These are phyloP conservation scores for Rossbeevera mucosa DNA, from an alignment of 768 basidiomycete genomes.

Conservation along the genomic window DNA sequence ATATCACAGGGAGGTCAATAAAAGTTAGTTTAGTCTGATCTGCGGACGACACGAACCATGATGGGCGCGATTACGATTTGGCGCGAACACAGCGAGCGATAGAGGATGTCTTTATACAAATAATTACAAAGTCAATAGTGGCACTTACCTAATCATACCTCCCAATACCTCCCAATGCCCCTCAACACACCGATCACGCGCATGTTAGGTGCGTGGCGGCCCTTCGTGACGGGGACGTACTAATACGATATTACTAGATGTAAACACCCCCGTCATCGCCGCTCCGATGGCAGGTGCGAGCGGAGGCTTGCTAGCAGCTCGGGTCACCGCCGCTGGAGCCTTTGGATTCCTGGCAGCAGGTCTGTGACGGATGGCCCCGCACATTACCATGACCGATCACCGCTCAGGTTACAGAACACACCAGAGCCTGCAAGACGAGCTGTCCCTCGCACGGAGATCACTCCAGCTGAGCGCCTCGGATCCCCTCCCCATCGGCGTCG, in stretches of 20 bases:
- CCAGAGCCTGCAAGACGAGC: slow-evolving; percentile 44
- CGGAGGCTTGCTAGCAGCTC: slow-evolving; percentile 57
- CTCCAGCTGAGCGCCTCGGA: slow-evolving; percentile 34
- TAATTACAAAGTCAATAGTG: slow-evolving; percentile 28
- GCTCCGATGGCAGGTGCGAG: slow-evolving; percentile 71
- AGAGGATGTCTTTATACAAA: slow-evolving; percentile 25
- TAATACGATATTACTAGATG: slow-evolving; percentile 34
- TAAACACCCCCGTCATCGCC: slow-evolving; percentile 55
- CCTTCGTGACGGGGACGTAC: slow-evolving; percentile 2
- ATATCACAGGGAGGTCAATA: slow-evolving; percentile 6
- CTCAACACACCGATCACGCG: slow-evolving; percentile 42
- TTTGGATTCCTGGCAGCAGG: slow-evolving; percentile 74
- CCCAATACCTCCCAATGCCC: too few relatives aligned
- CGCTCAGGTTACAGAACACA: slow-evolving; percentile 44
- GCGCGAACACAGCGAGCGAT: slow-evolving; percentile 15
- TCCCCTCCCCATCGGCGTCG: slow-evolving; percentile 61
- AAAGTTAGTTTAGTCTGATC: slow-evolving; percentile 5
- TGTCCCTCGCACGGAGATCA: slow-evolving; percentile 47
- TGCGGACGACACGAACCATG: slow-evolving; percentile 46
- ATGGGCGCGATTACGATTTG: slow-evolving; percentile 39
- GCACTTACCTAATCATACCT: too few relatives aligned
- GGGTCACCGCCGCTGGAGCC: slow-evolving; percentile 64
- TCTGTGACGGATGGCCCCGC: slow-evolving; percentile 19
- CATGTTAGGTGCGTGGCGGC: slow-evolving; percentile 41
- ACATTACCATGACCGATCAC: background rate